A percentile compares a stretch with the other conserved stretches of the same genome.
Evolutionary conservation across 345 rosid genomes (phyloP).

Genomic region (Salix caprea): DNA sequence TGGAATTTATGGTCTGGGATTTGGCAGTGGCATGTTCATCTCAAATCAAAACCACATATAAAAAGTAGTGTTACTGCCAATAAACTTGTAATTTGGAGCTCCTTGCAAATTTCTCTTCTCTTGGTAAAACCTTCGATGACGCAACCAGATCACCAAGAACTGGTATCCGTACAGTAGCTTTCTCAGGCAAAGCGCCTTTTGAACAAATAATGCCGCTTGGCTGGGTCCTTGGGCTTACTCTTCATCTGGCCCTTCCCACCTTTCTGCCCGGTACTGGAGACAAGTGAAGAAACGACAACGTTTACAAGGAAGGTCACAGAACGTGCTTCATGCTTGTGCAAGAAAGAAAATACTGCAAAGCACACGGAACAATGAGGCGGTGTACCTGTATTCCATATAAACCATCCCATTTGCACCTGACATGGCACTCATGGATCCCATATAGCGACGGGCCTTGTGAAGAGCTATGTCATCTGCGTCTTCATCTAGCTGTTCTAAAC

Average conservation of each 20-base stretch:
- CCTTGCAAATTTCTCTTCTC: not conserved
- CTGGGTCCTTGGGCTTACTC: slow-evolving; percentile 72
- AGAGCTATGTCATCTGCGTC: slow-evolving; percentile 85
- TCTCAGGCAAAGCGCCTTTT: slow-evolving; percentile 56
- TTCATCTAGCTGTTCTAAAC: slow-evolving; percentile 82
- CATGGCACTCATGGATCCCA: slow-evolving; percentile 78
- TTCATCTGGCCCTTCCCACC: slow-evolving; percentile 44
- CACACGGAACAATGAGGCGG: not conserved
- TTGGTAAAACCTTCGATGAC: not conserved
- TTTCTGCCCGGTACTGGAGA: slow-evolving; percentile 47
- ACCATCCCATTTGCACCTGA: slow-evolving; percentile 88
- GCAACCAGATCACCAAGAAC: not conserved
- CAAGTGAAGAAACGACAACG: not conserved
- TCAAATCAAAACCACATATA: too few species aligned
- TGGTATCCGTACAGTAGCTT: not conserved
- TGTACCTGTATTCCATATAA: slow-evolving; percentile 82
- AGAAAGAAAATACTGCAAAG: too few species aligned
- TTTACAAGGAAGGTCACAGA: too few species aligned
- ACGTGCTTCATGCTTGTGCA: too few species aligned
- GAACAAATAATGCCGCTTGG: slow-evolving; percentile 71
- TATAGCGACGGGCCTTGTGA: slow-evolving; percentile 56
- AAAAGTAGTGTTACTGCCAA: too few species aligned
- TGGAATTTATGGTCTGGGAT: too few species aligned
- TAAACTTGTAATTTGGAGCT: not conserved
- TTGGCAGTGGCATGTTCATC: too few species aligned